Evolutionary conservation across 2,329 filamentous ascomycete genomes (phyloP).

Genomic region (Basipetospora chlamydospora): DNA sequence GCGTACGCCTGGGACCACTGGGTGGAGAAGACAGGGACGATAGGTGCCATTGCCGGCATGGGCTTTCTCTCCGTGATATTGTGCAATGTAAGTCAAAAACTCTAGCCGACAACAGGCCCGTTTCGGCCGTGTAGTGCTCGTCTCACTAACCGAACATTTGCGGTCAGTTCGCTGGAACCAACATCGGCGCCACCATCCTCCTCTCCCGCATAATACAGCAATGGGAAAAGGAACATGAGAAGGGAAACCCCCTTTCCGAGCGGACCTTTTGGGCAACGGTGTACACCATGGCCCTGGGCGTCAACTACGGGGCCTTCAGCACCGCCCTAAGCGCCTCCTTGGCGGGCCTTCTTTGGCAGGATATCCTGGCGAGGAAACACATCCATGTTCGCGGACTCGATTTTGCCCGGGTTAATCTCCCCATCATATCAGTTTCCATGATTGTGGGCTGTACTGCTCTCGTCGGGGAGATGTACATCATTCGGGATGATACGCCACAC

Average conservation of each 20-base stretch:
- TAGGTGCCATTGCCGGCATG: slow-evolving; percentile 59
- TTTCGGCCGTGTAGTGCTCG: too few relatives aligned
- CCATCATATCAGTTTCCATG: slow-evolving; percentile 58
- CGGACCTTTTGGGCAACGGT: slow-evolving; percentile 61
- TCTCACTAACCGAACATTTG: neutral
- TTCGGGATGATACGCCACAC: too few relatives aligned
- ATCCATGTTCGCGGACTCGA: slow-evolving; percentile 49
- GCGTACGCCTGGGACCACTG: slow-evolving; percentile 61
- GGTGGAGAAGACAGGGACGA: slow-evolving; percentile 53
- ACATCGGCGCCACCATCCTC: slow-evolving; percentile 63
- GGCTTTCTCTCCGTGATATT: slow-evolving; percentile 56
- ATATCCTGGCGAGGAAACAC: slow-evolving; percentile 53
- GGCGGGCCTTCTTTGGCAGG: slow-evolving; percentile 57
- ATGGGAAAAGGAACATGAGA: slow-evolving; percentile 47
- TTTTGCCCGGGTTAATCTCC: slow-evolving; percentile 54
- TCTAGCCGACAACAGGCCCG: neutral
- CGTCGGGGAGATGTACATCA: slow-evolving; percentile 51
- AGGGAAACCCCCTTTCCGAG: slow-evolving; percentile 36
- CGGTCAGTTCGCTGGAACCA: slow-evolving; percentile 69
- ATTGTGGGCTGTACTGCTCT: slow-evolving; percentile 46
- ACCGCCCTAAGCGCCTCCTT: slow-evolving; percentile 57
- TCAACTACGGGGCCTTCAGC: slow-evolving; percentile 64
- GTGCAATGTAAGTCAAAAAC: slow-evolving; percentile 52
- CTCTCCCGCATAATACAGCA: slow-evolving; percentile 55
- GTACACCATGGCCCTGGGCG: slow-evolving; percentile 59